Evolutionary conservation across 352 stramenopile species (phyloP).

Genomic region (Phytophthora sansomeana): DNA sequence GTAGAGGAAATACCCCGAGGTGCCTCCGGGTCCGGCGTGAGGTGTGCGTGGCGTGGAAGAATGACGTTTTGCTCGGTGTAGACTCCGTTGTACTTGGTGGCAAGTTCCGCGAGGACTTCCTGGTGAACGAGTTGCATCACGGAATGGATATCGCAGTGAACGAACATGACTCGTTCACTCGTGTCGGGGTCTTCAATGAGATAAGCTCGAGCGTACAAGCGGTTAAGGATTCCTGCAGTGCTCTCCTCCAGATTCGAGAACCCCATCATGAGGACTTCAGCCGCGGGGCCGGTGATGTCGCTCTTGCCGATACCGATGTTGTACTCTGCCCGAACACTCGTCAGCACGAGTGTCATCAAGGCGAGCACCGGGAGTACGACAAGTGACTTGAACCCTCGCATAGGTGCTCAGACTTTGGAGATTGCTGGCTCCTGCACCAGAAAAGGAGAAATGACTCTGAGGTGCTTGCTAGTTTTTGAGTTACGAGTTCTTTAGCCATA

Average conservation of each 20-base stretch:
- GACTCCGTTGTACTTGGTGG: conserved; percentile 6
- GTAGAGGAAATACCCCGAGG: conserved; percentile 81
- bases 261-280: conserved; percentile 5
- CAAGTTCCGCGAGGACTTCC: not conserved
- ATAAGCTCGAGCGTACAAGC: not conserved
- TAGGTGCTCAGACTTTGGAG: no score
- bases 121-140: conserved; percentile 3
- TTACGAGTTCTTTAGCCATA: no score
- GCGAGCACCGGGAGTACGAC: no score
- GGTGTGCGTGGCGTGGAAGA: conserved; percentile 82
- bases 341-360: no score
- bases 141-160: not conserved
- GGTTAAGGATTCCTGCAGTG: not conserved
- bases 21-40: conserved; percentile 78
- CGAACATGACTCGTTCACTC: not conserved
- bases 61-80: conserved; percentile 73
- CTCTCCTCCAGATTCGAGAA: not conserved
- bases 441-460: no score
- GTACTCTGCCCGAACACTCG: no score
- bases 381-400: no score
- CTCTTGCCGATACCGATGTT: conserved; percentile 1
- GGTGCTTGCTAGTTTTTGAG: no score
- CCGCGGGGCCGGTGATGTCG: not conserved
- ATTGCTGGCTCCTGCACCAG: no score
- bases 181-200: not conserved